Percentiles rank a stretch among this genome's conserved stretches.
Evolutionary conservation across 1,284 basidiomycete genomes (phyloP).

Genomic region (Fistulina hepatica): DNA sequence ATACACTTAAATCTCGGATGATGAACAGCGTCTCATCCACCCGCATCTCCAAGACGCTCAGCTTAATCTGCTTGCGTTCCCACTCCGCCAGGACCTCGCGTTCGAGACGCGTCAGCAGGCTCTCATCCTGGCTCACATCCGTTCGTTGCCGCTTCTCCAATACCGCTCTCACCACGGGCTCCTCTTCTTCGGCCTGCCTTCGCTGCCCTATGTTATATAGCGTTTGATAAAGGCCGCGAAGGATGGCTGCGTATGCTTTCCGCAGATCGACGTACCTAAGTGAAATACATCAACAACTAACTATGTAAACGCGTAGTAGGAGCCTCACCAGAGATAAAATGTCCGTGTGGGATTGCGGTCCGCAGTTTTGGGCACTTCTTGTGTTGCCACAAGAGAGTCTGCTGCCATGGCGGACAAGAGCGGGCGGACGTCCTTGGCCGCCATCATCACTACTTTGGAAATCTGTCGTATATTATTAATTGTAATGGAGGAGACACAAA

Average conservation of each 20-base stretch:
- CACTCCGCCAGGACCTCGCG: slow-evolving; percentile 56
- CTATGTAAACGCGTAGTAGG: background rate
- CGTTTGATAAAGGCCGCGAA: slow-evolving; percentile 77
- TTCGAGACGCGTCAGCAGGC: slow-evolving; percentile 59
- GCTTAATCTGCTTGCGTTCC: slow-evolving; percentile 57
- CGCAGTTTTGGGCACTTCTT: slow-evolving; percentile 83
- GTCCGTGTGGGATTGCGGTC: slow-evolving; percentile 79
- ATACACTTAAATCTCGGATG: slow-evolving; percentile 55
- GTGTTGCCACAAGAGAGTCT: slow-evolving; percentile 75
- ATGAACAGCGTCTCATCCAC: slow-evolving; percentile 82
- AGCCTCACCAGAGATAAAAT: slow-evolving; percentile 75
- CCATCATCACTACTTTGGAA: slow-evolving; percentile 87
- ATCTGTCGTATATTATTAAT: slow-evolving; percentile 43
- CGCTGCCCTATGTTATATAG: slow-evolving; percentile 74
- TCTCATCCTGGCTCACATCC: slow-evolving; percentile 68
- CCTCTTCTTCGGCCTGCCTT: slow-evolving; percentile 59
- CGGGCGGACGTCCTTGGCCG: slow-evolving; percentile 78
- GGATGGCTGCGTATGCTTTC: slow-evolving; percentile 69
- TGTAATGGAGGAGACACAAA: slow-evolving; percentile 1
- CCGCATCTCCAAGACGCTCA: slow-evolving; percentile 67
- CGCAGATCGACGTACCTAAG: slow-evolving; percentile 72
- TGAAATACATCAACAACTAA: slow-evolving; percentile 1
- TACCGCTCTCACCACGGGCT: slow-evolving; percentile 52
- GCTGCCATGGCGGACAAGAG: slow-evolving; percentile 71
- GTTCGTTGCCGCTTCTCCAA: slow-evolving; percentile 71